Conservation (phyloP, 1,139 yeast species). For the Pichia cactophila region DNA sequence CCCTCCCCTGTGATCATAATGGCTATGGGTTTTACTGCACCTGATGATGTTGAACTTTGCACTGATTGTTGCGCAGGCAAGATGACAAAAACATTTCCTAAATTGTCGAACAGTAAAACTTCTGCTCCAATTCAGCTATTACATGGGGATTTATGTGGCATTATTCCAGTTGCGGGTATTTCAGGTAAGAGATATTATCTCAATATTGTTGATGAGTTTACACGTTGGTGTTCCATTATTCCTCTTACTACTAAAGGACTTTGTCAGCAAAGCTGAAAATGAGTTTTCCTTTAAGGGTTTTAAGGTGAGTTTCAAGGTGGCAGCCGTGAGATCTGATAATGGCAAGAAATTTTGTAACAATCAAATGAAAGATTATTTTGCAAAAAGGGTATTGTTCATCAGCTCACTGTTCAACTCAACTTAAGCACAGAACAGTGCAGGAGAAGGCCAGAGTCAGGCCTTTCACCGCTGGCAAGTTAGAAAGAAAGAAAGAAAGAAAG, state of each 20-base stretch:
- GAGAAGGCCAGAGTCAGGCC: too few relatives aligned
- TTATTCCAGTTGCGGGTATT: neutral
- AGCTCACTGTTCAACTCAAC: too few relatives aligned
- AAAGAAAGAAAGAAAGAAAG: too few relatives aligned
- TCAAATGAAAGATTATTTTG: too few relatives aligned
- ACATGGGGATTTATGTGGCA: neutral
- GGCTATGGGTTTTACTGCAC: neutral
- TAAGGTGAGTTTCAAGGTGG: neutral
- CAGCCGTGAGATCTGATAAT: too few relatives aligned
- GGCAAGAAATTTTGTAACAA: too few relatives aligned
- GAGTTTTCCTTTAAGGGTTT: neutral
- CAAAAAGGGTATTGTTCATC: too few relatives aligned
- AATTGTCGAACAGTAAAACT: neutral
- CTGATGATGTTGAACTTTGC: neutral
- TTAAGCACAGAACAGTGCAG: too few relatives aligned
- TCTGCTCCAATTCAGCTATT: neutral
- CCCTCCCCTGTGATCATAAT: neutral
- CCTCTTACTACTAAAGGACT: neutral
- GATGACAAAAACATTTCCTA: neutral
- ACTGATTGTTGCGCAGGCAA: neutral
- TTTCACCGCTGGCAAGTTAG: too few relatives aligned
- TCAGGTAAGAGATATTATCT: neutral
- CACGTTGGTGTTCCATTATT: slow-evolving; percentile 1
- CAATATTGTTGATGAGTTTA: neutral
- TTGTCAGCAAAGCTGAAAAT: neutral